phyloP scores from a whole-genome alignment of 2,329 filamentous ascomycete species.

The Botrytis medusae region DNA sequence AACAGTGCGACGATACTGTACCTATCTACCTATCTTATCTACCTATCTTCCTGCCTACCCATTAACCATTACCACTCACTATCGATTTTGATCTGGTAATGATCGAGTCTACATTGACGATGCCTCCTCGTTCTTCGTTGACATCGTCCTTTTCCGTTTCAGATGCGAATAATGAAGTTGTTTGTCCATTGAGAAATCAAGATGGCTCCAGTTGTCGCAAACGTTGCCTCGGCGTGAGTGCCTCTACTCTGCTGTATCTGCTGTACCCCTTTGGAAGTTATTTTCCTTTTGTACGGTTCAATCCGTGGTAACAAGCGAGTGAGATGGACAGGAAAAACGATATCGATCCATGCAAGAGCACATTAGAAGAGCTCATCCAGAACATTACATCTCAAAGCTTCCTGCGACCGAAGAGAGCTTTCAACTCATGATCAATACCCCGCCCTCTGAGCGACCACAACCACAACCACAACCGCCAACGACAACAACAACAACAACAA shows the following conservation, averaged over 20 bases:
- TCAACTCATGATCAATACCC: slow-evolving; percentile 40
- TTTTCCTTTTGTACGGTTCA: slow-evolving; percentile 36
- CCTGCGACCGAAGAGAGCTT: slow-evolving; percentile 98
- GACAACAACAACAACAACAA: background rate
- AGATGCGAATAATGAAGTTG: slow-evolving; percentile 92
- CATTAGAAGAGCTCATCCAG: slow-evolving; percentile 93
- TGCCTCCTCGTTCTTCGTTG: slow-evolving; percentile 85
- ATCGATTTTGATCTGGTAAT: slow-evolving; percentile 42
- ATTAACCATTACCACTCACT: background rate
- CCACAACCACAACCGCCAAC: slow-evolving; percentile 22
- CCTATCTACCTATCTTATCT: background rate
- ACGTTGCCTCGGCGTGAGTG: slow-evolving; percentile 94
- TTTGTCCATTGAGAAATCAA: slow-evolving; percentile 92
- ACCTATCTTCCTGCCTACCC: slow-evolving; percentile 1
- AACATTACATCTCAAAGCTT: slow-evolving; percentile 96
- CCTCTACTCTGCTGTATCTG: slow-evolving; percentile 37
- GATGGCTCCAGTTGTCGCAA: slow-evolving; percentile 97
- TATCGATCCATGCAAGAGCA: slow-evolving; percentile 99
- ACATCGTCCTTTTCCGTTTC: slow-evolving; percentile 90
- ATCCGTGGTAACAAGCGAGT: slow-evolving; percentile 39
- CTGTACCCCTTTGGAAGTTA: slow-evolving; percentile 34
- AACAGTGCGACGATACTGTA: slow-evolving; percentile 5
- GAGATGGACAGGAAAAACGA: slow-evolving; percentile 71
- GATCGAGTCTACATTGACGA: slow-evolving; percentile 59
- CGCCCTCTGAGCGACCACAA: slow-evolving; percentile 55